Evolutionary conservation across 257 asterid species (phyloP).

Genomic region (Paraleonurus japonicus): DNA sequence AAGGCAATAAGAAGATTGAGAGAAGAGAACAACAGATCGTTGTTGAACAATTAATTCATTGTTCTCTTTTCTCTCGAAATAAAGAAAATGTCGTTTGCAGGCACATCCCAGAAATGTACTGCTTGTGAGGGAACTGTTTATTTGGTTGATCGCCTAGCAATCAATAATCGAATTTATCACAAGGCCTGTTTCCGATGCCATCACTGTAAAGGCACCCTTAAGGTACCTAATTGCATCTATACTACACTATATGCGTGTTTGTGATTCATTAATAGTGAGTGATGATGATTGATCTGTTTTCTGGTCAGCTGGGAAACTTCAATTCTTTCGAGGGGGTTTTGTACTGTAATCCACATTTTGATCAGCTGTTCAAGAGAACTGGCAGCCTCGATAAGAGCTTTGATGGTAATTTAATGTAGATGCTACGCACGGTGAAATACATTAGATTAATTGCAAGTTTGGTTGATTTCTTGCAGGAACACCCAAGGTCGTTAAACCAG

Average conservation of each 20-base stretch:
- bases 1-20: background rate
- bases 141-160: conserved; percentile 58
- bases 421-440: background rate
- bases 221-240: conserved; percentile 35
- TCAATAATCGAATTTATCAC: conserved; percentile 61
- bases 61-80: conserved; percentile 34
- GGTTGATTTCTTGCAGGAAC: conserved; percentile 41
- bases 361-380: conserved; percentile 76
- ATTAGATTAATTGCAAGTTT: background rate
- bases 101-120: conserved; percentile 56
- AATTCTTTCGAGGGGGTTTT: conserved; percentile 81
- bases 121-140: conserved; percentile 65
- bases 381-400: conserved; percentile 82
- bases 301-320: conserved; percentile 63
- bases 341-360: conserved; percentile 69
- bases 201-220: conserved; percentile 76
- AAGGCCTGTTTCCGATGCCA: conserved; percentile 82
- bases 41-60: conserved; percentile 1
- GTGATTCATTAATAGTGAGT: background rate
- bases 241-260: no score
- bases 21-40: conserved; percentile 20
- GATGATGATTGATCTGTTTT: background rate
- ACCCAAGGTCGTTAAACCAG: conserved; percentile 55
- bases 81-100: conserved; percentile 59
- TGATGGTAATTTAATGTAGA: conserved; percentile 40